phyloP scores from a whole-genome alignment of 2,329 filamentous ascomycete species.

The Hypomyces rosellus region DNA sequence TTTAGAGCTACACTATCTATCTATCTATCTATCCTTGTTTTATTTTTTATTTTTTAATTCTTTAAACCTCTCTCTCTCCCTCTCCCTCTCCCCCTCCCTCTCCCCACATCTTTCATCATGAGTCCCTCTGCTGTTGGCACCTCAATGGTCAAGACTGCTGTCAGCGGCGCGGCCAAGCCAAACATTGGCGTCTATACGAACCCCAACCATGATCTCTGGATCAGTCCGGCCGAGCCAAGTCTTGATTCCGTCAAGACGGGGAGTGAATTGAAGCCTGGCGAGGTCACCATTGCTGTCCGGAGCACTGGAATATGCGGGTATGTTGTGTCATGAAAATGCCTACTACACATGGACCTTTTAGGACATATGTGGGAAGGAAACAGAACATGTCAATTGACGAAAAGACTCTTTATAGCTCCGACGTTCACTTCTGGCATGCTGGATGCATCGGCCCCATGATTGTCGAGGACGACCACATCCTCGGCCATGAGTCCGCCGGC shows the following conservation, averaged over 20 bases:
- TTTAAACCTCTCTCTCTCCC: no score
- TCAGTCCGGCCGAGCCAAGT: constrained; percentile 69
- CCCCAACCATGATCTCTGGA: constrained; percentile 85
- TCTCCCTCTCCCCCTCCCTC: not conserved
- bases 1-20: no score
- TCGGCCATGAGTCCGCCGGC: constrained; percentile 90
- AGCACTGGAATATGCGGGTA: constrained; percentile 96
- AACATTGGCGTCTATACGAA: constrained; percentile 98
- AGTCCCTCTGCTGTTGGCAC: constrained; percentile 29
- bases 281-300: constrained; percentile 83
- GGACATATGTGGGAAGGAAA: not conserved
- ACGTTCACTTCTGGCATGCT: constrained; percentile 96
- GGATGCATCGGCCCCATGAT: constrained; percentile 96
- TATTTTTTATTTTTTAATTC: no score
- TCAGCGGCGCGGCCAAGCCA: constrained; percentile 46
- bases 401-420: constrained; percentile 52
- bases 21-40: not conserved
- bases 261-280: constrained; percentile 64
- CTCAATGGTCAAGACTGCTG: constrained; percentile 13
- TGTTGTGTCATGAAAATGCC: constrained; percentile 17
- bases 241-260: constrained; percentile 67
- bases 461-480: constrained; percentile 79
- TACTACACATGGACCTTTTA: not conserved
- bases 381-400: not conserved
- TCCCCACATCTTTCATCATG: constrained; percentile 20